phyloP scores from a whole-genome alignment of 257 asterid species.

The Sherardia arvensis region DNA sequence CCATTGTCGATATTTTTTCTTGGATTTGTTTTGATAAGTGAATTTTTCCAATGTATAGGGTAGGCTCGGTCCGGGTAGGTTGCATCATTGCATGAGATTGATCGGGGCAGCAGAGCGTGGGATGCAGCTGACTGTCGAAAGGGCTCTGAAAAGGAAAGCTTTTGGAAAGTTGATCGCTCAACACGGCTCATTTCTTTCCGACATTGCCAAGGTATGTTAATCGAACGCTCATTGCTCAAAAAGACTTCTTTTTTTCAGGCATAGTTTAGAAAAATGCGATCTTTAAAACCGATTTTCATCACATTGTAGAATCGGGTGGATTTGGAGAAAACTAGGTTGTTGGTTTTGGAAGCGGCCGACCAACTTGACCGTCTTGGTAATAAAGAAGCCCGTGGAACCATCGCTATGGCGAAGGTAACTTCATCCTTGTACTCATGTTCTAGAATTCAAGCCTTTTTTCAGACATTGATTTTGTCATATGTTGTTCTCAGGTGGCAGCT shows the following conservation, averaged over 20 bases:
- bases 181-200: slow-evolving; percentile 91
- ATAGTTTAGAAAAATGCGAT: not conserved
- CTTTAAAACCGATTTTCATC: not conserved
- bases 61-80: slow-evolving; percentile 91
- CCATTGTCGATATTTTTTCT: not conserved
- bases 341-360: not conserved
- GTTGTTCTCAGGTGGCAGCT: slow-evolving; percentile 57
- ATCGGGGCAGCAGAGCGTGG: slow-evolving; percentile 98
- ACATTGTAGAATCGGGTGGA: not conserved
- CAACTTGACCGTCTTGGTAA: not conserved
- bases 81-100: slow-evolving; percentile 97
- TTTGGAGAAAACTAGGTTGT: not conserved
- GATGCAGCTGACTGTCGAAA: slow-evolving; percentile 75
- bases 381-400: slow-evolving; percentile 3
- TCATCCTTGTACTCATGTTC: not conserved
- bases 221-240: too few relatives aligned
- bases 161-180: slow-evolving; percentile 73
- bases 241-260: not conserved
- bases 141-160: slow-evolving; percentile 67
- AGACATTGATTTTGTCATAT: not conserved
- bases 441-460: too few relatives aligned
- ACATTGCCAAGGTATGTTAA: slow-evolving; percentile 57
- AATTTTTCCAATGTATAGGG: slow-evolving; percentile 39
- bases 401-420: slow-evolving; percentile 94
- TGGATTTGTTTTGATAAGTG: not conserved